Evolutionary conservation across 2,329 filamentous ascomycete species (phyloP), one percentile per base, ranked within the genome.

Genomic region (Berkeleyomyces basicola): DNA sequence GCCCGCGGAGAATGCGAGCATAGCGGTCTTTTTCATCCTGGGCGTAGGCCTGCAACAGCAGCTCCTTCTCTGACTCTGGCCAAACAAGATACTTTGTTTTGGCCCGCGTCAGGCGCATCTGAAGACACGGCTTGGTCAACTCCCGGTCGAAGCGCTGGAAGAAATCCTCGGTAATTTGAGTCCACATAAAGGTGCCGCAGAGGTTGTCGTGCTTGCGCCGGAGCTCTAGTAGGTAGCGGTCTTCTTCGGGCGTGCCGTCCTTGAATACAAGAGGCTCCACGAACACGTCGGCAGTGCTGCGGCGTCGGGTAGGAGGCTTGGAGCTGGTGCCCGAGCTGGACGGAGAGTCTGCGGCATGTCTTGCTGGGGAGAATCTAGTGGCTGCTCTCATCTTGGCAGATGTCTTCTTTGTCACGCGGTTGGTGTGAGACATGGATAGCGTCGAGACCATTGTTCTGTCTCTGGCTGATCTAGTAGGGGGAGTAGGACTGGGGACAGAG

Each of bases 131-230:
- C 66, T 79, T 78, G 44, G 75, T 73, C 4, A 71, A 72, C 11
- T 71, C 70, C 65, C 74, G 72, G 7, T 68, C 62, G 60, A 75
- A 75, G 23, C 64, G 64, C 7, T 66, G 63, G 11, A 68, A 68
- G 65, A 74, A 82, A 63, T 77, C 74, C 4, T 68, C 69, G 58
- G 75, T 74, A 63, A 83, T 81, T 46, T 74, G 72, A 33, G 79
- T 76, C 80, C 80, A 83, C 79, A 82, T 82, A 42, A 79, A 78
- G 66, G 79, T 79, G 14, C 80, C 80, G 67, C 79, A 79, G 60
- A 75, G 73, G 23, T 74, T 67, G 14, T 74, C 71, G 66, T 76
- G 74, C 33, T 74, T 68, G 68, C 75, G 76, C 10, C 79, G 73
- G n/a, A 78, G 73, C 36, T 78, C 71, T 58, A 81, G 77, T 40